Evolutionary conservation across 2,329 filamentous ascomycete species (phyloP), one percentile per base, ranked within the genome.

Genomic region (Aspergillus pseudoglaucus): DNA sequence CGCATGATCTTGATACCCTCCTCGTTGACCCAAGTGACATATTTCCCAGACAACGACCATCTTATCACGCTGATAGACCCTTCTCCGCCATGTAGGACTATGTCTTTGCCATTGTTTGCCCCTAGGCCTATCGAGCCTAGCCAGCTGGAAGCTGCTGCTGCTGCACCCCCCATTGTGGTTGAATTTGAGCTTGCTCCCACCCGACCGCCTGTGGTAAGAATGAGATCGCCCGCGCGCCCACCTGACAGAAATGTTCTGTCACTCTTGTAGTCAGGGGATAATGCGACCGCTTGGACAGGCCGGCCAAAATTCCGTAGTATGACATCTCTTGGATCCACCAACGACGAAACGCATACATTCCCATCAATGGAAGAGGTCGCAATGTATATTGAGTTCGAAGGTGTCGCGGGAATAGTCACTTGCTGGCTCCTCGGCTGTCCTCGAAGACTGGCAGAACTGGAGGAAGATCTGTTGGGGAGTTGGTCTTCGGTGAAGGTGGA

Each of bases 1-100:
- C 93, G 82, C 90, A 97, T 97, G 51, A 98, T 93, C 66, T 96
- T 96, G 64, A 97, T 94, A 3, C 93, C 93, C 60, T 94, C 86
- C 68, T 98, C 93, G 61, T 97, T 98, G 37, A 95, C 79, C 93
- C 93, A 98, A 0, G 84, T 88, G 1, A 96, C 87, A 61, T 90
- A 97, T 69, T 87, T 93, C 1, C 93, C 91, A 0, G 89, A 91
- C 37, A 91, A 66, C 0, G 91, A 97, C 90, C 91, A 98, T 66
- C 94, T 91, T 62, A 98, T 93, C 3, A 84, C 87, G 64, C 83
- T 91, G 53, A 98, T 93, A 2, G 83, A 82, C 3, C 93, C 93
- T 71, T 98, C 94, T 2, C 93, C 93, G 6, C 87, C 89, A 63
- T 98, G 93, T 42, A 97, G 69, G 3, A 96, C 75, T 0, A 83